phyloP scores from a whole-genome alignment of 2,329 filamentous ascomycete genomes.

The Exophiala lecanii-corni region DNA sequence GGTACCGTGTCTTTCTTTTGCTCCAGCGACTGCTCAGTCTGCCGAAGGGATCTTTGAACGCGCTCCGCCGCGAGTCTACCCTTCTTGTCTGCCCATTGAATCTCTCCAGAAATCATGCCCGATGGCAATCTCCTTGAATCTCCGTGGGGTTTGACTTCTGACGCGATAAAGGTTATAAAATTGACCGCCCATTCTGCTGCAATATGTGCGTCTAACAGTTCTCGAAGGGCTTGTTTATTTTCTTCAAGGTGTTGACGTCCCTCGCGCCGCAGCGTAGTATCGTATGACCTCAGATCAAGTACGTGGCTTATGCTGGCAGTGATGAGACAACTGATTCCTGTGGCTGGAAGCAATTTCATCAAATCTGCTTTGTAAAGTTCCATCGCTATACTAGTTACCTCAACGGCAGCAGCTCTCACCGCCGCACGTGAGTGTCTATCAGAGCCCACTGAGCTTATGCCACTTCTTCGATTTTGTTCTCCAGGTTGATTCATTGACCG shows the following conservation, averaged over 20 bases:
- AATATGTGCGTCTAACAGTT: conserved; percentile 26
- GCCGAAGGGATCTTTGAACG: neutral
- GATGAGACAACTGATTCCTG: conserved; percentile 60
- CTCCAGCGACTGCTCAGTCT: neutral
- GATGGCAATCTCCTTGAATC: neutral
- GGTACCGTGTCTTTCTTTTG: neutral
- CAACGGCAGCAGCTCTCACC: conserved; percentile 73
- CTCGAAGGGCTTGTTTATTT: conserved; percentile 25
- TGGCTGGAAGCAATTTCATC: conserved; percentile 76
- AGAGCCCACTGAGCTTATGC: neutral
- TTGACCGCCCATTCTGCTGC: conserved; percentile 26
- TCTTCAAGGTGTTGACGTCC: neutral
- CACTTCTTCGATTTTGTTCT: neutral
- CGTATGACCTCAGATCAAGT: conserved; percentile 29
- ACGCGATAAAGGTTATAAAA: conserved; percentile 17
- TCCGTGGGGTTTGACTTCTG: neutral
- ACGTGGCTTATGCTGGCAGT: conserved; percentile 21
- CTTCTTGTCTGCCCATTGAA: neutral
- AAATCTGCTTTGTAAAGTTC: conserved; percentile 67
- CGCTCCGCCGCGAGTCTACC: neutral
- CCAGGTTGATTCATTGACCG: neutral
- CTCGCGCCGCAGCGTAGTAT: conserved; percentile 13
- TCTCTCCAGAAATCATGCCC: neutral
- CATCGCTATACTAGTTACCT: conserved; percentile 77
- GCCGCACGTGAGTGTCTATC: neutral